Evolutionary conservation across 805 yeast genomes (phyloP).

Genomic region (Saccharomycopsis sp.): DNA sequence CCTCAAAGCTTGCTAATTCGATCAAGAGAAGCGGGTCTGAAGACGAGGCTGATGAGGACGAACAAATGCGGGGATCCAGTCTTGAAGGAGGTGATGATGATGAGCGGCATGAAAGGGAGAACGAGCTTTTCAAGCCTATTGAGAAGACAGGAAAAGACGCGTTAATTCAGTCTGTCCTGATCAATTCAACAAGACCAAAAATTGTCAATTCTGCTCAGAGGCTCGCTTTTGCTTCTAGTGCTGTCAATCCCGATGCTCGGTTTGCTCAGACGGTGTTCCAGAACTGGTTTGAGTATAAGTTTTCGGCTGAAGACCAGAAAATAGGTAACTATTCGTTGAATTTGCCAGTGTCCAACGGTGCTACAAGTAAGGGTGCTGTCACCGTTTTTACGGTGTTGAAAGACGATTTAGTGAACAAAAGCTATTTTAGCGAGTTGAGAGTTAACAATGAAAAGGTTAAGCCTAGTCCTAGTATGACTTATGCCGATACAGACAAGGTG

Average conservation of each 20-base stretch:
- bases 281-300: slow-evolving; percentile 32
- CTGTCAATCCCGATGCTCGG: slow-evolving; percentile 22
- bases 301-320: slow-evolving; percentile 33
- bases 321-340: slow-evolving; percentile 37
- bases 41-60: slow-evolving; percentile 4
- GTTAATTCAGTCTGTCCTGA: slow-evolving; percentile 5
- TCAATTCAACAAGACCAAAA: slow-evolving; percentile 21
- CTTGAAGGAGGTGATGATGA: slow-evolving; percentile 11
- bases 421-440: slow-evolving; percentile 32
- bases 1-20: slow-evolving; percentile 4
- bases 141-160: slow-evolving; percentile 11
- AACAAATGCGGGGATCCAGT: slow-evolving; percentile 16
- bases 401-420: slow-evolving; percentile 34
- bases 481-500: slow-evolving; percentile 28
- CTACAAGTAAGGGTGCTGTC: slow-evolving; percentile 37
- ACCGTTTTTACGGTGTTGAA: slow-evolving; percentile 39
- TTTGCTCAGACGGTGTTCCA: slow-evolving; percentile 24
- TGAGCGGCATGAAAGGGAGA: slow-evolving; percentile 16
- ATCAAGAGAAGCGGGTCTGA: background rate
- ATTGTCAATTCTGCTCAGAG: slow-evolving; percentile 7
- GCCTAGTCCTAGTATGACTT: slow-evolving; percentile 38
- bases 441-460: slow-evolving; percentile 41
- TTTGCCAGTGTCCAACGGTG: slow-evolving; percentile 34
- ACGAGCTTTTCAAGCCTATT: background rate
- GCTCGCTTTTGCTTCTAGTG: slow-evolving; percentile 25